Percentiles rank a stretch among this genome's conserved stretches.
phyloP scores from a whole-genome alignment of 2,329 filamentous ascomycete species.

The Plenodomus tracheiphilus region DNA sequence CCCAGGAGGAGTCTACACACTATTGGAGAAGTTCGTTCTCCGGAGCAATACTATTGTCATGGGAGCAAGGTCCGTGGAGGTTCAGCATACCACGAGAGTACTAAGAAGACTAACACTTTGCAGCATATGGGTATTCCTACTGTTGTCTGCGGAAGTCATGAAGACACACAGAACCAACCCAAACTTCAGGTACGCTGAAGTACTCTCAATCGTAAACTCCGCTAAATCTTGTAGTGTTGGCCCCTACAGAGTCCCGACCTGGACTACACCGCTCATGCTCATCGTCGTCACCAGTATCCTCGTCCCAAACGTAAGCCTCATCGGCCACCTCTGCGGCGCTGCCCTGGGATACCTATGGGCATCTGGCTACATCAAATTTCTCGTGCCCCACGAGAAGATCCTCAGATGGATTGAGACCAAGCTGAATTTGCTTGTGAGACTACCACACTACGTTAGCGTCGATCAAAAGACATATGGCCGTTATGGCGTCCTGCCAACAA shows the following conservation, averaged over 20 bases:
- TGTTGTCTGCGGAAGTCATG: constrained; percentile 82
- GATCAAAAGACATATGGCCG: constrained; percentile 95
- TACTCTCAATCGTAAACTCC: constrained; percentile 7
- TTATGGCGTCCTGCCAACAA: constrained; percentile 78
- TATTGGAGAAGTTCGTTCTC: constrained; percentile 75
- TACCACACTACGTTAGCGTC: constrained; percentile 91
- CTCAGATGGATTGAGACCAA: constrained; percentile 88
- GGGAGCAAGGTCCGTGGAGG: constrained; percentile 71
- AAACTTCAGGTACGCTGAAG: constrained; percentile 60
- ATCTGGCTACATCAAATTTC: constrained; percentile 83
- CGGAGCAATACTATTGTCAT: constrained; percentile 72
- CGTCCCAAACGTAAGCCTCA: constrained; percentile 77
- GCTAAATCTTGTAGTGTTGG: constrained; percentile 49
- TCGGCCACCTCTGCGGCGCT: constrained; percentile 87
- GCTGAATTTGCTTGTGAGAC: constrained; percentile 77
- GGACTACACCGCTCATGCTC: constrained; percentile 82
- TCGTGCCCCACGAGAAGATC: constrained; percentile 86
- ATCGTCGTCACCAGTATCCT: constrained; percentile 75
- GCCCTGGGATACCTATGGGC: constrained; percentile 85
- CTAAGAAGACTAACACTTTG: constrained; percentile 1
- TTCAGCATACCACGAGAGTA: neutral
- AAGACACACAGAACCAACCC: constrained; percentile 84
- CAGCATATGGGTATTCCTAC: constrained; percentile 90
- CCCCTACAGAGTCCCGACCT: constrained; percentile 80
- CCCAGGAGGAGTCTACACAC: constrained; percentile 78